Evolutionary conservation across 495 filamentous ascomycete genomes (phyloP).

Genomic region (Neurospora sublineolata): DNA sequence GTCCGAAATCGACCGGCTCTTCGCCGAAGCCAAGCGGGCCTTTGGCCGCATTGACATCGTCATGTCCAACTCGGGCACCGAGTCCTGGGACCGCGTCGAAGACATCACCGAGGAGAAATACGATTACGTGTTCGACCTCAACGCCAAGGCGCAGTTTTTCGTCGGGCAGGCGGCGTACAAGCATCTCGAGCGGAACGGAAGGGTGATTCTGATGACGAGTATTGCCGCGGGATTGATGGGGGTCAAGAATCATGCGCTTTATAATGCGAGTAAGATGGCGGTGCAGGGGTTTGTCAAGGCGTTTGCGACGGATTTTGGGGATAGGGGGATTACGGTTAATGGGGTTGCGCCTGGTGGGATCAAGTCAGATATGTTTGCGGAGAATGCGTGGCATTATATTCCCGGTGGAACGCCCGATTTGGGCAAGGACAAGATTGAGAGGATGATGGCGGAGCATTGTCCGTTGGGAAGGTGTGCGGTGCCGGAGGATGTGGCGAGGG

Average conservation of each 20-base stretch:
- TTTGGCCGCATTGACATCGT: conserved; percentile 70
- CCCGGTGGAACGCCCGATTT: conserved; percentile 28
- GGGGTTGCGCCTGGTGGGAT: conserved; percentile 65
- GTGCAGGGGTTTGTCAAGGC: conserved; percentile 68
- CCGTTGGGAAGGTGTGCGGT: conserved; percentile 31
- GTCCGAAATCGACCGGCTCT: conserved; percentile 51
- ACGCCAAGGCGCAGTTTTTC: conserved; percentile 72
- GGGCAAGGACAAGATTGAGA: conserved; percentile 23
- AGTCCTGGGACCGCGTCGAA: conserved; percentile 49
- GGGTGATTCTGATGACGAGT: conserved; percentile 52
- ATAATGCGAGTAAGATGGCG: conserved; percentile 66
- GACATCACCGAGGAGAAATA: conserved; percentile 66
- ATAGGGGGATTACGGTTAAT: conserved; percentile 64
- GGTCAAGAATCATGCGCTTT: conserved; percentile 61
- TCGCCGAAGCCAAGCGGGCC: conserved; percentile 46
- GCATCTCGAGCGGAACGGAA: conserved; percentile 53
- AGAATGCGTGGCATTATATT: conserved; percentile 55
- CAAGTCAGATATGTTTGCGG: conserved; percentile 68
- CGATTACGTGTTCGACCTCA: conserved; percentile 66
- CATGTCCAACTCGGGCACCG: conserved; percentile 56
- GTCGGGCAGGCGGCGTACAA: conserved; percentile 68
- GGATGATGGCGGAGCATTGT: conserved; percentile 24
- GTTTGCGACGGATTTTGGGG: conserved; percentile 63
- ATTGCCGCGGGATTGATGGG: conserved; percentile 44
- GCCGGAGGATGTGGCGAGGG: conserved; percentile 46